Evolutionary conservation across 2,329 filamentous ascomycete genomes (phyloP), one percentile per base, ranked within the genome.

Genomic region (Aspergillus quadrilineatus): DNA sequence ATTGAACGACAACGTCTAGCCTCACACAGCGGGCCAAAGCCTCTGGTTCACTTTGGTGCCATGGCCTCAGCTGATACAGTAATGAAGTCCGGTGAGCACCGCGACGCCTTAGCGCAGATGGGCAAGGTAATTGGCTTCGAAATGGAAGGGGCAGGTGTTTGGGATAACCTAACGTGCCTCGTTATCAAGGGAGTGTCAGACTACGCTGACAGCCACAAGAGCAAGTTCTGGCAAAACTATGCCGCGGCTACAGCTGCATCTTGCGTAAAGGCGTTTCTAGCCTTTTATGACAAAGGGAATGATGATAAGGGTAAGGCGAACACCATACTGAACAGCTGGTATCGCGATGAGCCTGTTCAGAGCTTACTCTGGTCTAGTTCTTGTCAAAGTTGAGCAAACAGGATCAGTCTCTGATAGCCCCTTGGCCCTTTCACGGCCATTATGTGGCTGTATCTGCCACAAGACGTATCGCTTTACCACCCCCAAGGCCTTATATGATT

Each of bases 1-100:
- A 6, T 50, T 3, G 2, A n/a, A 17, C 12, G 48, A 41, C 17
- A 17, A 17, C 17, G 17, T 17, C 17, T 17, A 17, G 1, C 7
- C 3, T 15, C 36, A 12, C 8, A 32, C 1, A n/a, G 3, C 14
- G 28, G 34, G 8, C 34, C 42, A 17, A 22, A 26, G 17, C 17
- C 17, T 17, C 17, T 17, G 17, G 15, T 59, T 3, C 39, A 55
- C 28, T 50, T 59, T 32, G 56, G 60, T 1, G 37, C 28, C 2
- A n/a, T 59, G 12, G 58, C 56, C 2, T 63, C 58, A 32, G 60
- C 44, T 0, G 49, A 59, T 30, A 59, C 52, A 6, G 55, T 63
- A 14, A 55, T 63, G 54, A 58, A 58, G 6, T 57, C 58, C 2
- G 54, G 34, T 4, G 28, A 53, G 28, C 36, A 61, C 32, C 58